phyloP scores from a whole-genome alignment of 1,284 basidiomycete genomes.

The Leucoagaricus sp. region DNA sequence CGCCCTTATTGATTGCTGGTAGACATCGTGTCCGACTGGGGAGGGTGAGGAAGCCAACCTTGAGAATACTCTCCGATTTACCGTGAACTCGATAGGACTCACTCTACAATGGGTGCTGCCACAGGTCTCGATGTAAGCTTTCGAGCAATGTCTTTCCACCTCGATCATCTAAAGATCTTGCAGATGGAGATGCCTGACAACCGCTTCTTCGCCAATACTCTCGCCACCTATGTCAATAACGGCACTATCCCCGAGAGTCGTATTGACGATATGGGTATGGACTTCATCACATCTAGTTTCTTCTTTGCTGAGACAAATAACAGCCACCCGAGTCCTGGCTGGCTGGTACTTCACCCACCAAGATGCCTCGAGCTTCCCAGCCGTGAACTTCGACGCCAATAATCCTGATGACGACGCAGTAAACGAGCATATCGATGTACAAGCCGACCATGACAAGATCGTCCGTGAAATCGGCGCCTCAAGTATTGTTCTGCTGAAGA shows the following conservation, averaged over 20 bases:
- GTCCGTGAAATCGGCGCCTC: slow-evolving; percentile 77
- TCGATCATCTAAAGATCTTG: neutral
- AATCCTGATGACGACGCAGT: slow-evolving; percentile 45
- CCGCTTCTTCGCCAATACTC: slow-evolving; percentile 60
- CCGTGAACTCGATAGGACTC: slow-evolving; percentile 33
- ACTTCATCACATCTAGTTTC: neutral
- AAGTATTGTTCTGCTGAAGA: slow-evolving; percentile 83
- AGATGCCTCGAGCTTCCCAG: slow-evolving; percentile 59
- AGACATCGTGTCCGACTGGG: slow-evolving; percentile 74
- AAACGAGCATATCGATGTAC: slow-evolving; percentile 75
- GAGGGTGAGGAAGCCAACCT: slow-evolving; percentile 33
- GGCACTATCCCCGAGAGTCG: slow-evolving; percentile 67
- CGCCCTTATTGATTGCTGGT: neutral
- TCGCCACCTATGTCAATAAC: slow-evolving; percentile 69
- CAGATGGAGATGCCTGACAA: slow-evolving; percentile 76
- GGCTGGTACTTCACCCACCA: slow-evolving; percentile 54
- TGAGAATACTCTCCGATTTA: slow-evolving; percentile 19
- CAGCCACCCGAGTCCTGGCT: slow-evolving; percentile 61
- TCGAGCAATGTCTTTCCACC: neutral
- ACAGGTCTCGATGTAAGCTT: slow-evolving; percentile 69
- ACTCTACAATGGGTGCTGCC: slow-evolving; percentile 57
- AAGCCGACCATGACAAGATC: slow-evolving; percentile 70
- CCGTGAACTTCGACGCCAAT: slow-evolving; percentile 64
- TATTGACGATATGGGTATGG: slow-evolving; percentile 66
- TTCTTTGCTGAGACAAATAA: neutral